Evolutionary conservation across 202 grass and related monocot species (phyloP).

Genomic region (Musa balbisiana): DNA sequence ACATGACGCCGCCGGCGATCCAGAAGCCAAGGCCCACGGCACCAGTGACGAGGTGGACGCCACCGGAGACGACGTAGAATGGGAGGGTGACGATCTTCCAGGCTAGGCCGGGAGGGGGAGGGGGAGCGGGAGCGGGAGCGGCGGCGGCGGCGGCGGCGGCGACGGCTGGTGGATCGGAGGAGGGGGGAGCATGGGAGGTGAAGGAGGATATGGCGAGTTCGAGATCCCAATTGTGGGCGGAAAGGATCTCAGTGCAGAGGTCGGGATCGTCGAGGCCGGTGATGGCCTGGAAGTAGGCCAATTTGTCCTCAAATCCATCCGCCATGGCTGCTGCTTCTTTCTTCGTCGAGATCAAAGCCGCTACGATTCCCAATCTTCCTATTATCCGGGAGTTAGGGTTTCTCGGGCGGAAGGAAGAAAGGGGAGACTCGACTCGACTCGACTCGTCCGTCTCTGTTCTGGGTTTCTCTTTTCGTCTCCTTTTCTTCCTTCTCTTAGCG

Average conservation of each 20-base stretch:
- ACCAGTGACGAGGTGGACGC: slow-evolving; percentile 56
- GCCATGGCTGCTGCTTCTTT: slow-evolving; percentile 38
- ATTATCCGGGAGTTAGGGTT: no score
- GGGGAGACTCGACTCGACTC: no score
- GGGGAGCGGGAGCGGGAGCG: background rate
- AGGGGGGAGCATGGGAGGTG: slow-evolving; percentile 26
- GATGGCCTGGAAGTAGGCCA: slow-evolving; percentile 81
- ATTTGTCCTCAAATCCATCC: slow-evolving; percentile 60
- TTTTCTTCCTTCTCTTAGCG: no score
- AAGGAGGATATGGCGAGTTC: slow-evolving; percentile 69
- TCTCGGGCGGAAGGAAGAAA: no score
- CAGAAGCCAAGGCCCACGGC: slow-evolving; percentile 65
- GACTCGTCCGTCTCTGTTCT: no score
- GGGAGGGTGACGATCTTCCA: slow-evolving; percentile 76
- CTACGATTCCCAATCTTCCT: no score
- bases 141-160: background rate
- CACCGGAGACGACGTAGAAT: slow-evolving; percentile 80
- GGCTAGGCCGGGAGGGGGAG: slow-evolving; percentile 47
- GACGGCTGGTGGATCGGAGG: slow-evolving; percentile 8
- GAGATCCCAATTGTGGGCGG: slow-evolving; percentile 91
- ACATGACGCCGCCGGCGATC: slow-evolving; percentile 68
- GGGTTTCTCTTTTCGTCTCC: no score
- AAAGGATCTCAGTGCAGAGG: slow-evolving; percentile 85
- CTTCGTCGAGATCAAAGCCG: no score
- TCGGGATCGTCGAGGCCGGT: slow-evolving; percentile 66